Percentiles rank a stretch among this genome's conserved stretches.
Conservation (phyloP, 1,284 basidiomycete species). For the Porogramme epimiltina region DNA sequence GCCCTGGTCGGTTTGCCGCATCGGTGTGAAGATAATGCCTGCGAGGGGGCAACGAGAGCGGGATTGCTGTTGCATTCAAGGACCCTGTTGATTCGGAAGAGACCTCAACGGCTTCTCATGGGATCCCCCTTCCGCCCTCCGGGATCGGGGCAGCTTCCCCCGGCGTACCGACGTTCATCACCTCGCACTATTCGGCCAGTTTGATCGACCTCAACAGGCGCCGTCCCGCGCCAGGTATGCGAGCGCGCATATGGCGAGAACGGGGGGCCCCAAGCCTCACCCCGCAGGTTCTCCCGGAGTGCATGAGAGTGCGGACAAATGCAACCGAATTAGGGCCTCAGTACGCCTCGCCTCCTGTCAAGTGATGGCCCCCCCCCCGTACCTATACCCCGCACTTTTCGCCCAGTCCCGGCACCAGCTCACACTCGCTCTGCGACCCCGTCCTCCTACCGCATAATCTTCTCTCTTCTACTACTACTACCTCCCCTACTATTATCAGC, state of each 20-base stretch:
- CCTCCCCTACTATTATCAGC: conserved; percentile 3
- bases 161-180: conserved; percentile 21
- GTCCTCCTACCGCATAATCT: conserved; percentile 16
- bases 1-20: conserved; percentile 14
- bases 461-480: background rate
- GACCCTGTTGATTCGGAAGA: conserved; percentile 16
- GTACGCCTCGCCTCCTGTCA: conserved; percentile 30
- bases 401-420: conserved; percentile 14
- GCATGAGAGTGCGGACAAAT: conserved; percentile 33
- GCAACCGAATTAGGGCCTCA: conserved; percentile 28
- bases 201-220: conserved; percentile 27
- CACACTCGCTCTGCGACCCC: conserved; percentile 20
- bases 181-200: conserved; percentile 26
- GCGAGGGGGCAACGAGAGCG: conserved; percentile 15
- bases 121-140: conserved; percentile 19
- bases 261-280: conserved; percentile 36
- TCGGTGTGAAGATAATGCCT: conserved; percentile 21
- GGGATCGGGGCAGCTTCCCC: conserved; percentile 17
- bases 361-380: conserved; percentile 29
- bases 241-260: conserved; percentile 28
- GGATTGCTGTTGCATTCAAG: conserved; percentile 18
- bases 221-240: conserved; percentile 26
- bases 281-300: conserved; percentile 30
- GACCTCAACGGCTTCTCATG: conserved; percentile 18
- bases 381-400: conserved; percentile 17